A percentile compares a stretch with the other conserved stretches of the same genome.
Evolutionary conservation across 2,329 filamentous ascomycete genomes (phyloP).

Genomic region (Beauveria scarabaeidicola): DNA sequence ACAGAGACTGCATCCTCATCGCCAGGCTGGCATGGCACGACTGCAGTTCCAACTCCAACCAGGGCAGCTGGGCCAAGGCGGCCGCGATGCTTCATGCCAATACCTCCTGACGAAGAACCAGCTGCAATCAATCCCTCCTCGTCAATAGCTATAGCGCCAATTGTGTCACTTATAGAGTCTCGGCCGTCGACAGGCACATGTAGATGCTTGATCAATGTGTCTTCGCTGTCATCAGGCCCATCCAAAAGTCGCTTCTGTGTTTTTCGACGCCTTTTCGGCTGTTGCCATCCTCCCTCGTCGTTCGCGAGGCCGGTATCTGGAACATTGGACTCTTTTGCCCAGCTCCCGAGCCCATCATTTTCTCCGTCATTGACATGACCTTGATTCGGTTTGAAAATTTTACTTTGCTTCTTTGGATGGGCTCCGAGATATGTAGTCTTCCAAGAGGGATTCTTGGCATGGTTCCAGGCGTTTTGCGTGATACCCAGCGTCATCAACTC

Average conservation of each 20-base stretch:
- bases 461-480: conserved; percentile 4
- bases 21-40: conserved; percentile 66
- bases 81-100: conserved; percentile 95
- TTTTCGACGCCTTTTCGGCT: conserved; percentile 6
- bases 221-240: neutral
- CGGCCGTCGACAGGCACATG: conserved; percentile 31
- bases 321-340: neutral
- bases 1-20: conserved; percentile 64
- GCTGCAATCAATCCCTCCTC: conserved; percentile 80
- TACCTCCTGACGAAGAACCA: conserved; percentile 91
- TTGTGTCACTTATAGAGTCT: conserved; percentile 76
- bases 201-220: neutral
- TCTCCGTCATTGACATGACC: neutral
- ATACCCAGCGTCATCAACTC: conserved; percentile 2
- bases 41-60: conserved; percentile 81
- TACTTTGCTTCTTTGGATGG: neutral
- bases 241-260: conserved; percentile 1
- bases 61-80: conserved; percentile 87
- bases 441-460: conserved; percentile 4
- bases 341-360: neutral
- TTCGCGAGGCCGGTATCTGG: neutral
- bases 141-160: conserved; percentile 92
- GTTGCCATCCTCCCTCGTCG: neutral
- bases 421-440: neutral
- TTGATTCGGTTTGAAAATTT: neutral